phyloP scores from a whole-genome alignment of 768 basidiomycete genomes.

The Cubamyces sp. region DNA sequence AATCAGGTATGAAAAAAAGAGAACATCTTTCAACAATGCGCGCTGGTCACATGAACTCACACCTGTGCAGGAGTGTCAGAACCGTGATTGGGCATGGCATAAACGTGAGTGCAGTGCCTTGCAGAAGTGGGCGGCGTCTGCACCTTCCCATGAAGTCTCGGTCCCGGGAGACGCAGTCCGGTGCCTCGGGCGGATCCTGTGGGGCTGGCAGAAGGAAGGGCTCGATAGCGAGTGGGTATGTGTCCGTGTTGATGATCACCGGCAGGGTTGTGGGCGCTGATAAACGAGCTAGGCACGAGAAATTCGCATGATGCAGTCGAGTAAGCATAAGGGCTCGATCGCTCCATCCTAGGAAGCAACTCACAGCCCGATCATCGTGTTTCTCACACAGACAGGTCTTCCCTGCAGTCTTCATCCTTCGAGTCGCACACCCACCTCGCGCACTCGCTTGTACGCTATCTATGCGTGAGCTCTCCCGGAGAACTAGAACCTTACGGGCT shows the following conservation, averaged over 20 bases:
- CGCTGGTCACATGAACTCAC: neutral
- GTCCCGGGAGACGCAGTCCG: conserved; percentile 81
- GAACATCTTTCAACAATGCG: neutral
- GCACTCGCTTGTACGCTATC: conserved; percentile 73
- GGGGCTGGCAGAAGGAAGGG: conserved; percentile 62
- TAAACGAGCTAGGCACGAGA: conserved; percentile 53
- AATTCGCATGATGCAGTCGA: conserved; percentile 74
- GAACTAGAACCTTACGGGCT: conserved; percentile 64
- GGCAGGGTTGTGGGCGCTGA: conserved; percentile 1
- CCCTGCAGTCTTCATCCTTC: conserved; percentile 50
- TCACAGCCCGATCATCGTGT: conserved; percentile 4
- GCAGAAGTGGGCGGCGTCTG: conserved; percentile 54
- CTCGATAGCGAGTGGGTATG: conserved; percentile 60
- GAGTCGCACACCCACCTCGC: conserved; percentile 72
- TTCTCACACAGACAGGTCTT: conserved; percentile 53
- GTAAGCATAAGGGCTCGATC: conserved; percentile 41
- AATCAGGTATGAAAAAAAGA: conserved; percentile 53
- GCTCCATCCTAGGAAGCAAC: neutral
- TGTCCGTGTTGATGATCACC: conserved; percentile 13
- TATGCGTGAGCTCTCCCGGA: conserved; percentile 59
- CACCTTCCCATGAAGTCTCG: conserved; percentile 49
- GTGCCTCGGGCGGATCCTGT: conserved; percentile 76
- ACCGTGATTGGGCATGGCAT: conserved; percentile 72
- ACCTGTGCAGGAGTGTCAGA: conserved; percentile 65
- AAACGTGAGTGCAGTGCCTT: conserved; percentile 79